Conservation (phyloP, 2,329 filamentous ascomycete genomes). For the Pseudocercospora crystallina region DNA sequence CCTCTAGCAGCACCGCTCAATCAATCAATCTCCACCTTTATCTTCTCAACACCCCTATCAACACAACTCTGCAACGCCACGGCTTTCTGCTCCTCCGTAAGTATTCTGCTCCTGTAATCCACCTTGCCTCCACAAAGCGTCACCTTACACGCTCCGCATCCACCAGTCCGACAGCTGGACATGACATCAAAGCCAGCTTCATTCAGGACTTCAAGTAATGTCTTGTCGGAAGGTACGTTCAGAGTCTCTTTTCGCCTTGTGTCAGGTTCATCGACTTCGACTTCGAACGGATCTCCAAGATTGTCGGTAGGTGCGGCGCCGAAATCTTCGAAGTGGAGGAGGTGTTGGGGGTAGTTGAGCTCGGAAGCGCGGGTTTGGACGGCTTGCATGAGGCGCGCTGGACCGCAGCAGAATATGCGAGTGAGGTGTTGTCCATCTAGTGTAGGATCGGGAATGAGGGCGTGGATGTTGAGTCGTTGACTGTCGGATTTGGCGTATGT, state of each 20-base stretch:
- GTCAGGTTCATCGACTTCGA: slow-evolving; percentile 47
- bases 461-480: slow-evolving; percentile 53
- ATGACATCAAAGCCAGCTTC: slow-evolving; percentile 46
- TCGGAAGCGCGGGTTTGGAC: slow-evolving; percentile 42
- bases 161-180: slow-evolving; percentile 45
- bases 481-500: slow-evolving; percentile 56
- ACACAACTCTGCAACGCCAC: slow-evolving; percentile 41
- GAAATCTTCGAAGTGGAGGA: slow-evolving; percentile 64
- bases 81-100: slow-evolving; percentile 41
- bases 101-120: slow-evolving; percentile 41
- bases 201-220: slow-evolving; percentile 43
- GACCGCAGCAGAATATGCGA: slow-evolving; percentile 63
- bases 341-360: slow-evolving; percentile 48
- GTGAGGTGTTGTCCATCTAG: slow-evolving; percentile 51
- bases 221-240: slow-evolving; percentile 43
- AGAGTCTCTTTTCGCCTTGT: slow-evolving; percentile 40
- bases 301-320: slow-evolving; percentile 42
- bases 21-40: slow-evolving; percentile 25
- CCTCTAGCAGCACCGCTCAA: too few species aligned
- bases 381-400: slow-evolving; percentile 57
- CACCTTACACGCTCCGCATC: slow-evolving; percentile 46
- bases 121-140: slow-evolving; percentile 40
- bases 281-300: slow-evolving; percentile 61
- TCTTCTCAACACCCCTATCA: slow-evolving; percentile 33
- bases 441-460: slow-evolving; percentile 42